Evolutionary conservation across 257 asterid species (phyloP).

Genomic region (Avicennia marina): DNA sequence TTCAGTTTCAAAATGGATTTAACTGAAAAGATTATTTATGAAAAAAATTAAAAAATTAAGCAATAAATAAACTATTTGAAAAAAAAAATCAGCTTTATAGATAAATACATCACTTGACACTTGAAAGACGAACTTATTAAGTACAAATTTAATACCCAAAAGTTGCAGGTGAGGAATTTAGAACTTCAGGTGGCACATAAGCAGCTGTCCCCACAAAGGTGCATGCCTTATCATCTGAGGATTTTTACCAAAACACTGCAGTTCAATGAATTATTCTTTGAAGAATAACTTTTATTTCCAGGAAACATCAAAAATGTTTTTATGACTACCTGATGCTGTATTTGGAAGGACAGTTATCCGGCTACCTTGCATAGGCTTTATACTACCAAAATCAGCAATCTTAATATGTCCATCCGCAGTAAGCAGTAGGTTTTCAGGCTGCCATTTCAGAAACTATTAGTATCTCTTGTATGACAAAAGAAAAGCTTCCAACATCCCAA

Average conservation of each 20-base stretch:
- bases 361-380: slow-evolving; percentile 97
- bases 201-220: slow-evolving; percentile 99
- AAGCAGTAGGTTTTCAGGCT: slow-evolving; percentile 98
- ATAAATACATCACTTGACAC: too few relatives aligned
- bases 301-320: background rate
- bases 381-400: slow-evolving; percentile 98
- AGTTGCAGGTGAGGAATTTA: slow-evolving; percentile 98
- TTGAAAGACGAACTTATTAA: too few relatives aligned
- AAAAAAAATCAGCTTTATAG: too few relatives aligned
- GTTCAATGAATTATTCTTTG: background rate
- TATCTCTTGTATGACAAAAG: slow-evolving; percentile 14
- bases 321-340: slow-evolving; percentile 80
- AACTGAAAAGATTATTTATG: too few relatives aligned
- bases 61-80: too few relatives aligned
- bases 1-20: too few relatives aligned
- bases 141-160: slow-evolving; percentile 43
- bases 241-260: background rate
- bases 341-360: slow-evolving; percentile 90
- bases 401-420: slow-evolving; percentile 89
- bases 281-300: background rate
- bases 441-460: slow-evolving; percentile 39
- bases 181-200: slow-evolving; percentile 97
- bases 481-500: slow-evolving; percentile 11
- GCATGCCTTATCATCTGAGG: slow-evolving; percentile 94
- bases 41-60: too few relatives aligned